Evolutionary conservation across 805 yeast species (phyloP), one percentile per base, ranked within the genome.

Genomic region (Sugiyamaella marilandica): DNA sequence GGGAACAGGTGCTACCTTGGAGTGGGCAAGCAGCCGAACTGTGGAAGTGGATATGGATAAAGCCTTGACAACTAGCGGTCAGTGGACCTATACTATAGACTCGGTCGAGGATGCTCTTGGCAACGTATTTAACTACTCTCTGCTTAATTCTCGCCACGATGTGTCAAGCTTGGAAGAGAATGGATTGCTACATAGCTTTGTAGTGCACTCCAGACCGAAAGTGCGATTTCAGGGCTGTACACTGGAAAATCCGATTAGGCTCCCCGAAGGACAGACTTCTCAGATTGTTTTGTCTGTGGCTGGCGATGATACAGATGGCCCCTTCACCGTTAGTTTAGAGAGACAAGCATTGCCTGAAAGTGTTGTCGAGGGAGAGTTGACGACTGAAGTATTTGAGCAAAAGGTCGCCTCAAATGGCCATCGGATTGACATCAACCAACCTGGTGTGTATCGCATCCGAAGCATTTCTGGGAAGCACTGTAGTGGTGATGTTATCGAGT

Each of bases 31-130:
- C 14, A 61, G 75, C 2, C 57, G 53, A 18, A 57, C 60, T 3
- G 77, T 79, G 21, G 69, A 71, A 7, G 73, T 79, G 37, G 71
- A 70, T 19, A 60, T 81, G 47, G 77, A 76, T 47, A 66, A 75
- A 3, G 58, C 71, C 5, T 65, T 77, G 39, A 64, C 65, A 43
- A 68, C 72, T 26, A 63, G 74, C 10, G 91, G 90, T 37, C 71
- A 72, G 39, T 77, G 82, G 66, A 63, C 74, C n/a, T 84, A 81
- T 60, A 71, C 74, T 41, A 74, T 85, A 34, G 80, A 78, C 50
- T 79, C 76, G 51, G 74, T 85, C 16, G 76, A 78, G 31, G 91
- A 85, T 67, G 87, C 85, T 2, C 70, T 85, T 50, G 90, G 90
- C 2, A 85, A 85, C 57, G 56, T 69, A 5, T 74, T 83, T 41